A percentile compares a stretch with the other conserved stretches of the same genome.
Conservation (phyloP, 345 rosid species). For the Carallia brachiata region DNA sequence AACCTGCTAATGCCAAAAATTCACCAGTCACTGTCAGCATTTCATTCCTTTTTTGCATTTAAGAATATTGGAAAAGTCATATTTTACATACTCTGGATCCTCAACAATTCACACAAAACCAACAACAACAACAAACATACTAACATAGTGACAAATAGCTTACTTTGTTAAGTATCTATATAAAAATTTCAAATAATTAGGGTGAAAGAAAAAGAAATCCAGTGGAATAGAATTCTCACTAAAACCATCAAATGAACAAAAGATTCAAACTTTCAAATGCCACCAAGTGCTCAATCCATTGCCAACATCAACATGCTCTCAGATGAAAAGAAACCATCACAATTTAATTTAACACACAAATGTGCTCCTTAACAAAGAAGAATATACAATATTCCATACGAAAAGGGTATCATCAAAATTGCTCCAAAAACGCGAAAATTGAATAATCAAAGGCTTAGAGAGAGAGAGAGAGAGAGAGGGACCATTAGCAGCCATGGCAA, state of each 20-base stretch:
- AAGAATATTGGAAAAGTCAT: too few relatives aligned
- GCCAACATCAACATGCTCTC: not conserved
- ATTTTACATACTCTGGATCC: too few relatives aligned
- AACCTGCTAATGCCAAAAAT: constrained; percentile 37
- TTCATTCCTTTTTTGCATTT: not conserved
- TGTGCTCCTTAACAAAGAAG: not conserved
- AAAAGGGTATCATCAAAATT: not conserved
- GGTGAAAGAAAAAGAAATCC: too few relatives aligned
- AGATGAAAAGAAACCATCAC: not conserved
- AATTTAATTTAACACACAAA: not conserved
- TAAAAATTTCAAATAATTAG: too few relatives aligned
- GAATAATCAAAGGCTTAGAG: constrained; percentile 4
- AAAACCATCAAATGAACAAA: not conserved
- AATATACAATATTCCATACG: not conserved
- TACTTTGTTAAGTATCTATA: too few relatives aligned
- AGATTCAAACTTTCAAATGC: constrained; percentile 1
- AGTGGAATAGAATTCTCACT: not conserved
- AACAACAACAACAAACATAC: too few relatives aligned
- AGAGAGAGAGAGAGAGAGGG: constrained; percentile 7
- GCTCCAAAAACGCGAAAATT: not conserved
- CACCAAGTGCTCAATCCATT: not conserved
- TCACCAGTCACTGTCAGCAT: not conserved
- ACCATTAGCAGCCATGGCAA: constrained; percentile 76
- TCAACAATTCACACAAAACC: too few relatives aligned
- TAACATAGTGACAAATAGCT: too few relatives aligned